Evolutionary conservation across 306 rosid species (phyloP).

Genomic region (Glycine latifolia): DNA sequence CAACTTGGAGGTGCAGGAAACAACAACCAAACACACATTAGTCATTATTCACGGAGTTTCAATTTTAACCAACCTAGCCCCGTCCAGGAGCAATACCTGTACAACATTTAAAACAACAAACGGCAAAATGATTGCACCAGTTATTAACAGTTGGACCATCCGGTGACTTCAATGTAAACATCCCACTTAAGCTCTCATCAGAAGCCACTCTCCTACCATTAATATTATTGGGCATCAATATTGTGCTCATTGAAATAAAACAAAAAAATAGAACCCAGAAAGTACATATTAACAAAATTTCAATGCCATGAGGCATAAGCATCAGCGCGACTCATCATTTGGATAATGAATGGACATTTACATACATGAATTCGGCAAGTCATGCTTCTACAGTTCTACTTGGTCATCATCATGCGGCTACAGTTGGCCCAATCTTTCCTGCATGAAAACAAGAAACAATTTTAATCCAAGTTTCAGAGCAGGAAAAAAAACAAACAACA

Average conservation of each 20-base stretch:
- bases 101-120: slow-evolving; percentile 46
- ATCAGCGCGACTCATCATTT: slow-evolving; percentile 41
- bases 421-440: slow-evolving; percentile 86
- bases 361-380: slow-evolving; percentile 34
- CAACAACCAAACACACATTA: too few species aligned
- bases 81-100: slow-evolving; percentile 5
- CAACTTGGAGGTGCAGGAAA: too few species aligned
- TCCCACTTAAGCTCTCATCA: slow-evolving; percentile 6
- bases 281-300: slow-evolving; percentile 53
- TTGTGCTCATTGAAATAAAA: neutral
- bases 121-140: slow-evolving; percentile 30
- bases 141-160: neutral
- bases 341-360: slow-evolving; percentile 30
- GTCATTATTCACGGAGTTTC: neutral
- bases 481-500: neutral
- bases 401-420: slow-evolving; percentile 45
- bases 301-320: slow-evolving; percentile 46
- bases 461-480: slow-evolving; percentile 15
- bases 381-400: slow-evolving; percentile 42
- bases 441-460: slow-evolving; percentile 52
- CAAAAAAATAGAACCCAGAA: neutral
- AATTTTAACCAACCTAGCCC: neutral
- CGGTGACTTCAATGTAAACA: slow-evolving; percentile 14
- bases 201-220: slow-evolving; percentile 5
- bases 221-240: neutral